A percentile compares a stretch with the other conserved stretches of the same genome.
These are phyloP conservation scores for Scenedesmus sp. DNA, from an alignment of 163 green algal species.

Conservation along the genomic window DNA sequence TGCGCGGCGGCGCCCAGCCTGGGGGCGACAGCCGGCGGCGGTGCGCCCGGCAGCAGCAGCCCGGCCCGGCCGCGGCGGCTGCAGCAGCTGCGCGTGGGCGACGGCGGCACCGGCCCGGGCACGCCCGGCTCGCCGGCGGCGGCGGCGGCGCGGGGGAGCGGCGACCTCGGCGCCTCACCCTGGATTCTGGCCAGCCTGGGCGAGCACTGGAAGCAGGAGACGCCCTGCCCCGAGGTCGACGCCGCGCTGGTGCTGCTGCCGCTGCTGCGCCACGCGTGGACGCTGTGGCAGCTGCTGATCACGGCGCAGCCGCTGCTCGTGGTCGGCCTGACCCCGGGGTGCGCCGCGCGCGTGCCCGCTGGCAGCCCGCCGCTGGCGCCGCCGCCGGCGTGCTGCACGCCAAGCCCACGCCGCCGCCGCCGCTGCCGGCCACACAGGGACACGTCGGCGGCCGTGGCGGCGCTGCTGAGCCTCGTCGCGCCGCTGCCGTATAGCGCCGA, in stretches of 20 bases:
- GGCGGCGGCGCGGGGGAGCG: too few relatives aligned
- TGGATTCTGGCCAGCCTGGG: not conserved
- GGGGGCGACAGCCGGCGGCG: not conserved
- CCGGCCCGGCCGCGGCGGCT: not conserved
- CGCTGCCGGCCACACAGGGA: too few relatives aligned
- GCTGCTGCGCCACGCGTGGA: constrained; percentile 21
- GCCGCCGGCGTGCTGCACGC: too few relatives aligned
- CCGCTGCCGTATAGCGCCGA: constrained; percentile 87
- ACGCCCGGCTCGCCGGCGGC: not conserved
- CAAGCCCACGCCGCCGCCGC: too few relatives aligned
- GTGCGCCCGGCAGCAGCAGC: too few relatives aligned
- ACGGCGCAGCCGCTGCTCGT: constrained; percentile 84
- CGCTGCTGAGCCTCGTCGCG: constrained; percentile 78
- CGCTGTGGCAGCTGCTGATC: constrained; percentile 73
- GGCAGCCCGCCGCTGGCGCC: too few relatives aligned
- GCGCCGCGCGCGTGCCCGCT: too few relatives aligned
- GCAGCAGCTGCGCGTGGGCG: not conserved
- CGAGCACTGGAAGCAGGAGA: constrained; percentile 26
- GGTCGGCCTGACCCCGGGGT: constrained; percentile 74
- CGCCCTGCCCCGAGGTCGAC: constrained; percentile 34
- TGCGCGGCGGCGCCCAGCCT: too few relatives aligned
- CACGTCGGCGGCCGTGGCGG: constrained; percentile 65
- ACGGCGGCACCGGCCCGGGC: constrained; percentile 14
- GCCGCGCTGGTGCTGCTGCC: constrained; percentile 24
- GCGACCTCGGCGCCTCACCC: too few relatives aligned